These are phyloP conservation scores for Acanthochlamys bracteata DNA, from an alignment of 106 monocot species.

Conservation along the genomic window DNA sequence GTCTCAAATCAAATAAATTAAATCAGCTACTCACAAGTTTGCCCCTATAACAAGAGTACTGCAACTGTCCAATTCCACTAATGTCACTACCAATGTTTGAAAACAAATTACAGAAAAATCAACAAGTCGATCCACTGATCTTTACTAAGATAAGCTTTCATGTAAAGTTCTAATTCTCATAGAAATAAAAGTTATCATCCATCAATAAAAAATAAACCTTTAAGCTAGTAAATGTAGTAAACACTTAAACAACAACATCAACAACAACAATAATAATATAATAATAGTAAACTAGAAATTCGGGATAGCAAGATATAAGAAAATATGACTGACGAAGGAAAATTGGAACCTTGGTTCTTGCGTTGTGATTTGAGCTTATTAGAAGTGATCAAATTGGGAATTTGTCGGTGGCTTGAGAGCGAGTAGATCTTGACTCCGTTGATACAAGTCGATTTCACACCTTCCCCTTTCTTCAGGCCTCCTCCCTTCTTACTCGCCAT, in stretches of 20 bases:
- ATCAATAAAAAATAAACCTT: background rate
- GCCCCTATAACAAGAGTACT: too few species aligned
- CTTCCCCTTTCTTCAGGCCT: too few species aligned
- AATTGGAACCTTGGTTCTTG: constrained; percentile 47
- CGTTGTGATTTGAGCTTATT: constrained; percentile 71
- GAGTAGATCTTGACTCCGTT: constrained; percentile 76
- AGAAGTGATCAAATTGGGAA: constrained; percentile 45
- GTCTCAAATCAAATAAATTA: too few species aligned
- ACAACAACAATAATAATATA: background rate
- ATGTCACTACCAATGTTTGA: too few species aligned
- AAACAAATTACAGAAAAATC: too few species aligned
- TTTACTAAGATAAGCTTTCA: too few species aligned
- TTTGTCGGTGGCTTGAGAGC: constrained; percentile 48
- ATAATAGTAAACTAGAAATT: background rate
- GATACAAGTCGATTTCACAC: constrained; percentile 68
- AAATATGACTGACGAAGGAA: background rate
- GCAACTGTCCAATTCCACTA: too few species aligned
- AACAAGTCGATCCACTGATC: too few species aligned
- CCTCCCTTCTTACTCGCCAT: too few species aligned
- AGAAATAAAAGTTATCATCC: background rate
- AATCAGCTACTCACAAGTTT: too few species aligned
- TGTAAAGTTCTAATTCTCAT: too few species aligned
- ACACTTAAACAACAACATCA: background rate
- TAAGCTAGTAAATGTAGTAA: background rate
- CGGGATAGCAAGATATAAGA: too few species aligned